Evolutionary conservation across 371 early-diverging fungal species (phyloP), one percentile per base, ranked within the genome.

Genomic region (Smittium mucronatum): DNA sequence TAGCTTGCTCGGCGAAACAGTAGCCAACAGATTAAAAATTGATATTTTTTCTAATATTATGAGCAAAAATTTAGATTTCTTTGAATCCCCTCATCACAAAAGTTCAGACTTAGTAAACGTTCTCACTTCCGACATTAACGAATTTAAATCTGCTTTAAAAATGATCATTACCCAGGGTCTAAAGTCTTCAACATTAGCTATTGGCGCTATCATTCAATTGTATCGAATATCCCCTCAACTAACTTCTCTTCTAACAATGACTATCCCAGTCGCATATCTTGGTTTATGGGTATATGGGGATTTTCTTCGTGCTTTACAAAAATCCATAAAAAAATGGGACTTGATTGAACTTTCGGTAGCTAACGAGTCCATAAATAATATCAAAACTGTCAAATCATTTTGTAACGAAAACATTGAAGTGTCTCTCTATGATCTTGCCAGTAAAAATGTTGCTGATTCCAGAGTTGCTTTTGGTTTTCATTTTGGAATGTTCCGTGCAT

Each of bases 71-170:
- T 83, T 90, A 73, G 78, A 81, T 11, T 88, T 90, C 75, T 89
- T 91, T 75, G 92, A 92, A 74, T 68, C 69, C 2, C 21, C 47
- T 5, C 26, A 59, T 59, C 78, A 85, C 66, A 81, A 82, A 58
- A 83, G 85, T 58, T 87, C 87, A 15, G 88, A 87, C 66, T 75
- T 92, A 11, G 85, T 85, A 0, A 81, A 84, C 31, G 80, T 91
- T 29, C 69, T 90, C 35, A 84, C 87, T 1, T 77, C 83, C 5
- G 92, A 92, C 72, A 82, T 89, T 0, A 78, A 81, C 1, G 91
- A 91, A 70, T 88, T 90, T 75, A 90, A 86, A 78, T 83, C 87
- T 72, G 87, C 88, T 31, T 86, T 90, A 74, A 89, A 89, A 69
- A 83, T 82, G 72, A 59, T 84, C 17, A 82, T 87, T 11, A 85